Base-by-base conservation (phyloP, 176 grass and related monocot genomes). In the Musa itinerans region DNA sequence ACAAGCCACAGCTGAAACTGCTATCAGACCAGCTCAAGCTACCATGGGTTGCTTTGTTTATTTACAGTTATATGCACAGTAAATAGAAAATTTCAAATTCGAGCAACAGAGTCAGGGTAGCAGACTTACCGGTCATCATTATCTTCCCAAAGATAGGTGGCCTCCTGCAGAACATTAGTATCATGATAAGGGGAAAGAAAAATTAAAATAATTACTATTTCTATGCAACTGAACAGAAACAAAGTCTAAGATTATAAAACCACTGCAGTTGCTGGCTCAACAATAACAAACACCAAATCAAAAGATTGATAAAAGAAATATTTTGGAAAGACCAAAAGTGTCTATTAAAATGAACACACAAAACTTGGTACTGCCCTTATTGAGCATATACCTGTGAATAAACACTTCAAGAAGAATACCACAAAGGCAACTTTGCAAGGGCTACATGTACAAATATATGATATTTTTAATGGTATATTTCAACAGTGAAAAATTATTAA, bases 121-220 rank as follows among this genome's bases (percentile, higher is more conserved):
- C 50, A 53, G 9, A 21, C 67, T 12, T 56, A 99, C 95, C 95
- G 87, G 74, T 91, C 95, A 81, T 99, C 95, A n/a, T 99, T 88
- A 85, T 98, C 90, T 84, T 99, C 95, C 95, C 95, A 99, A 23
- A 99, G 80, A 64, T 94, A 91, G 21, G 88, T 81, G 19, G 95
- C 90, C 78, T 99, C 90, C 95, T 99, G 50, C 34, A 65, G 77
- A 73, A 92, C 77, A 57, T 3, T 14, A 15, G 64, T 52, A n/a
- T 26, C 52, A 73, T 52, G 0, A 5, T 25, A 54, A 34, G 25
- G 63, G 81, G 55, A 52, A 8, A 51, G 34, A 79, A 78, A 22
- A 50, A 79, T 73, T 23, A 51, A 81, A 78, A 26, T n/a, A 55
- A 48, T 3, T 21, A 67, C 69, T 67, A 78, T 65, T 19, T 58